Percentiles rank a stretch among this genome's conserved stretches.
phyloP scores from a whole-genome alignment of 1,139 yeast species.

The Debaryomyces subglobosus region DNA sequence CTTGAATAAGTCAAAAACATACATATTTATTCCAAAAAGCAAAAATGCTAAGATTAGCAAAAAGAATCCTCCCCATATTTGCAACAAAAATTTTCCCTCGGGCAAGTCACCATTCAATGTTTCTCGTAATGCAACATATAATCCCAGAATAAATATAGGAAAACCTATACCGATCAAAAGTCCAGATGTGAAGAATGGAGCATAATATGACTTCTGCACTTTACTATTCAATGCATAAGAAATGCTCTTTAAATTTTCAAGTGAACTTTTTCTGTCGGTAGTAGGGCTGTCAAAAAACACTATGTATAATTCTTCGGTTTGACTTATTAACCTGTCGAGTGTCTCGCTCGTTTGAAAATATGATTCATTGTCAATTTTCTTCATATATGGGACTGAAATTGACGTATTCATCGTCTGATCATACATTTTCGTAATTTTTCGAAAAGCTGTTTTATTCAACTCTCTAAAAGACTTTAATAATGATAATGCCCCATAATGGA shows the following conservation, averaged over 20 bases:
- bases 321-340: slow-evolving; percentile 60
- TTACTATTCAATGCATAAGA: slow-evolving; percentile 44
- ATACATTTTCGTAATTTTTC: slow-evolving; percentile 86
- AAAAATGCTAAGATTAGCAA: slow-evolving; percentile 60
- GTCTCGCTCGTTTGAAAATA: slow-evolving; percentile 69
- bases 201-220: slow-evolving; percentile 38
- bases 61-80: slow-evolving; percentile 92
- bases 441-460: slow-evolving; percentile 82
- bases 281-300: slow-evolving; percentile 61
- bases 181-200: slow-evolving; percentile 61
- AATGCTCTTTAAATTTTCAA: slow-evolving; percentile 66
- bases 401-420: slow-evolving; percentile 69
- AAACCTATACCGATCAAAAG: slow-evolving; percentile 68
- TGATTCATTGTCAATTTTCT: slow-evolving; percentile 52
- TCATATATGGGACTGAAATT: slow-evolving; percentile 59
- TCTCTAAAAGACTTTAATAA: slow-evolving; percentile 75
- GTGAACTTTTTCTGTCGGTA: slow-evolving; percentile 73
- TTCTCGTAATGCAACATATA: slow-evolving; percentile 52
- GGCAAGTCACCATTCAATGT: slow-evolving; percentile 43
- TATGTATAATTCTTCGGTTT: slow-evolving; percentile 71
- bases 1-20: slow-evolving; percentile 71
- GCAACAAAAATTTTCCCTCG: slow-evolving; percentile 65
- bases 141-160: slow-evolving; percentile 59
- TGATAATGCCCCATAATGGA: slow-evolving; percentile 78
- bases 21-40: slow-evolving; percentile 69